Evolutionary conservation across 345 rosid species (phyloP).

Genomic region (Melastoma malabathricum): DNA sequence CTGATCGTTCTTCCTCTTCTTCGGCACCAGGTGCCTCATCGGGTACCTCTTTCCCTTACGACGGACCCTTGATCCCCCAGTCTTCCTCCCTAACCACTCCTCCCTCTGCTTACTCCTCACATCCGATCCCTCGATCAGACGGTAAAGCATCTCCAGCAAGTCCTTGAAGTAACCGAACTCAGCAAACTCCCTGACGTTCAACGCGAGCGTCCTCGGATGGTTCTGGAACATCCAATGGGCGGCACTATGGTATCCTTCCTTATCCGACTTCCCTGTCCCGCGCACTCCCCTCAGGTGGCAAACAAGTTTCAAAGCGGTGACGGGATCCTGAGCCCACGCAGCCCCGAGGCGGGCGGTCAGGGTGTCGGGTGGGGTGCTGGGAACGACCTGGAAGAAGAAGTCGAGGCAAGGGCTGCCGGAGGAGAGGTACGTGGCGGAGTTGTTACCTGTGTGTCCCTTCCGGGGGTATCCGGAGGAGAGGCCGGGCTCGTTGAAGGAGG

Average conservation of each 20-base stretch:
- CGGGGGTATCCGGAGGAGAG: conserved; percentile 6
- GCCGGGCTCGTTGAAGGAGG: conserved; percentile 24
- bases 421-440: conserved; percentile 23
- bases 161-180: conserved; percentile 54
- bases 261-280: conserved; percentile 51
- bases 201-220: conserved; percentile 54
- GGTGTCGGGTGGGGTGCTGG: conserved; percentile 21
- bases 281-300: conserved; percentile 59
- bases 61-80: neutral
- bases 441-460: conserved; percentile 35
- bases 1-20: neutral
- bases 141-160: conserved; percentile 50
- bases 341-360: conserved; percentile 11
- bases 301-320: conserved; percentile 44
- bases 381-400: conserved; percentile 50
- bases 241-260: conserved; percentile 47
- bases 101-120: conserved; percentile 26
- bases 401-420: conserved; percentile 47
- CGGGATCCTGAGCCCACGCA: conserved; percentile 41
- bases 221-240: conserved; percentile 44
- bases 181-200: conserved; percentile 22
- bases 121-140: conserved; percentile 32
- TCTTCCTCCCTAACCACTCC: conserved; percentile 24
- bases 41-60: neutral
- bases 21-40: neutral